These are phyloP conservation scores for Clavaria fumosa DNA, from an alignment of 768 basidiomycete species.

Conservation along the genomic window DNA sequence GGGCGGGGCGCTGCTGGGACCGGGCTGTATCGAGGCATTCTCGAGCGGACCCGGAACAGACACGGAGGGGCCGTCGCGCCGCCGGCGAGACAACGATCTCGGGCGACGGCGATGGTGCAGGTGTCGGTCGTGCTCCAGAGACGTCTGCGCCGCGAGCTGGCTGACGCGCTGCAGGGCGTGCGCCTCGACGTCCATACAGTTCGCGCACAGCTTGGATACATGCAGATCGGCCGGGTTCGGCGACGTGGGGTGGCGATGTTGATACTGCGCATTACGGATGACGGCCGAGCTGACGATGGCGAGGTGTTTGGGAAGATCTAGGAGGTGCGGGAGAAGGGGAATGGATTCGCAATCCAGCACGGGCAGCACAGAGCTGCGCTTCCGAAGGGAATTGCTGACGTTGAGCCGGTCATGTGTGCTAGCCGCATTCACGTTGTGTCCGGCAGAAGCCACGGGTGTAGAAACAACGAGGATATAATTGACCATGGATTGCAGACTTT, in stretches of 20 bases:
- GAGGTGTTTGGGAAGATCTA: constrained; percentile 68
- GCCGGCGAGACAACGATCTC: constrained; percentile 7
- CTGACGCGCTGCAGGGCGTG: constrained; percentile 51
- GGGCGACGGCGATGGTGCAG: constrained; percentile 7
- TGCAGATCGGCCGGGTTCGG: constrained; percentile 23
- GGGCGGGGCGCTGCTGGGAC: neutral
- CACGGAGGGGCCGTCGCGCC: constrained; percentile 6
- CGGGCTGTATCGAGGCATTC: neutral
- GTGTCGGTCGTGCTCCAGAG: constrained; percentile 18
- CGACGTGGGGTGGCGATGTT: constrained; percentile 19
- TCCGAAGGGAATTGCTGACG: constrained; percentile 39
- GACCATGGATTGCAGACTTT: constrained; percentile 52
- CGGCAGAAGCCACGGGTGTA: constrained; percentile 26
- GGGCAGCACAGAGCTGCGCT: constrained; percentile 40
- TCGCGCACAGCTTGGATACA: constrained; percentile 40
- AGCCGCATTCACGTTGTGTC: constrained; percentile 16
- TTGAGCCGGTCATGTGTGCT: constrained; percentile 37
- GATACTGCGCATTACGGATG: constrained; percentile 43
- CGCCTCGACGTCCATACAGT: constrained; percentile 59
- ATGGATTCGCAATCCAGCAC: constrained; percentile 54
- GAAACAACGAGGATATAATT: constrained; percentile 70
- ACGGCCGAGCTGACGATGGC: constrained; percentile 64
- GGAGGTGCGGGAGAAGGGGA: constrained; percentile 53
- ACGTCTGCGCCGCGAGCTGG: constrained; percentile 32
- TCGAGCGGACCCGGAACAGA: neutral